Evolutionary conservation across 2,329 filamentous ascomycete genomes (phyloP).

Genomic region (Fusarium sp.): DNA sequence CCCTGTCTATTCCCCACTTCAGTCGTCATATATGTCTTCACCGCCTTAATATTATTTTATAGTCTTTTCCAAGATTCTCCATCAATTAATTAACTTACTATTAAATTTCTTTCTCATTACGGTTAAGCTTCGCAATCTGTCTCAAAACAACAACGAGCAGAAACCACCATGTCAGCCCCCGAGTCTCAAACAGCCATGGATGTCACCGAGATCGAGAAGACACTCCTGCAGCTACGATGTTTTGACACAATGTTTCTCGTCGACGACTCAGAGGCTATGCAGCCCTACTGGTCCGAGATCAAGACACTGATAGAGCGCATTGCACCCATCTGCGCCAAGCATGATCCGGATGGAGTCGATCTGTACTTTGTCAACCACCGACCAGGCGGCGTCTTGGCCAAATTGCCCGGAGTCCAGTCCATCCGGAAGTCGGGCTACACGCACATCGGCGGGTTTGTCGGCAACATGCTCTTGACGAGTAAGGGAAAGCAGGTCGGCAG

Average conservation of each 20-base stretch:
- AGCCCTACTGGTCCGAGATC: constrained; percentile 23
- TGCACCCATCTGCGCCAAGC: constrained; percentile 17
- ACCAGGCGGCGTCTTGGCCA: constrained; percentile 13
- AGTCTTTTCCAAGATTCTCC: not conserved
- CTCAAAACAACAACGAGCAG: not conserved
- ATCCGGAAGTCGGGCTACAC: constrained; percentile 24
- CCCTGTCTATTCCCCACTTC: not conserved
- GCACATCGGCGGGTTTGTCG: constrained; percentile 12
- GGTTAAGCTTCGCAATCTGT: not conserved
- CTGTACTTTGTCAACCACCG: constrained; percentile 24
- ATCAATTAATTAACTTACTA: not conserved
- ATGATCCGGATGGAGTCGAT: constrained; percentile 18
- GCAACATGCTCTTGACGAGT: constrained; percentile 19
- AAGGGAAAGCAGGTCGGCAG: constrained; percentile 20
- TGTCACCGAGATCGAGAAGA: constrained; percentile 10
- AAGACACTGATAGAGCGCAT: constrained; percentile 25
- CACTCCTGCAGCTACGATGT: constrained; percentile 17
- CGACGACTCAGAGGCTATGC: constrained; percentile 19
- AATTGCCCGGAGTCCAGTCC: constrained; percentile 16
- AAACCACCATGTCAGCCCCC: not conserved
- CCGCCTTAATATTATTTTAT: constrained; percentile 9
- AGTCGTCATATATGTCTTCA: constrained; percentile 8
- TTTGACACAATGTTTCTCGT: constrained; percentile 24
- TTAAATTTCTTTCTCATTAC: not conserved
- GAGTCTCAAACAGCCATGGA: constrained; percentile 3